A percentile compares a stretch with the other conserved stretches of the same genome.
Evolutionary conservation across 495 filamentous ascomycete genomes (phyloP).

Genomic region (Hyaloscypha bicolor): DNA sequence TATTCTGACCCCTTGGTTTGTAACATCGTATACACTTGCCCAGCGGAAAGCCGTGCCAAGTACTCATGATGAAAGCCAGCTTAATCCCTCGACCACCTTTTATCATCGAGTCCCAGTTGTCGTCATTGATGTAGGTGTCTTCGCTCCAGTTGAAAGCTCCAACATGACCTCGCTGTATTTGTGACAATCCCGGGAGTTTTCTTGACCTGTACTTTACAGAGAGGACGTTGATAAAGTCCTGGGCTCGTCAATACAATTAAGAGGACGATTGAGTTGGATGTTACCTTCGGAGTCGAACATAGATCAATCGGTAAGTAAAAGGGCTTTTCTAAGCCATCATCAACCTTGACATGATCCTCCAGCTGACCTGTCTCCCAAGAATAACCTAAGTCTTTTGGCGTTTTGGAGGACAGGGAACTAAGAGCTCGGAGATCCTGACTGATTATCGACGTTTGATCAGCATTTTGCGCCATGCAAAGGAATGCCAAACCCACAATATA

Average conservation of each 20-base stretch:
- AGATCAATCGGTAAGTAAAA: conserved; percentile 10
- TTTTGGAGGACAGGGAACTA: conserved; percentile 7
- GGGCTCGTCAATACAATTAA: background rate
- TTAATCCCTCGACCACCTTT: conserved; percentile 1
- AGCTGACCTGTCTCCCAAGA: conserved; percentile 12
- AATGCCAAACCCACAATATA: conserved; percentile 2
- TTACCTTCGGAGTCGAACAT: conserved; percentile 9
- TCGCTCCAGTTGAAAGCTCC: background rate
- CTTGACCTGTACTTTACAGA: background rate
- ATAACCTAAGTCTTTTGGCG: conserved; percentile 7
- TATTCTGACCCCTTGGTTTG: background rate
- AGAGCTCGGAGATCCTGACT: conserved; percentile 12
- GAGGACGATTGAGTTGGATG: conserved; percentile 4
- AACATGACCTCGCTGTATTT: background rate
- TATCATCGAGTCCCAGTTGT: background rate
- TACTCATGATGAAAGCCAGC: conserved; percentile 14
- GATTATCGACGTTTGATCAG: conserved; percentile 4
- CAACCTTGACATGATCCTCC: conserved; percentile 7
- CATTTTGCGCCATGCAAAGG: background rate
- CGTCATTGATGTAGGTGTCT: background rate
- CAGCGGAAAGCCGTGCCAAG: conserved; percentile 1
- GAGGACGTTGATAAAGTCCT: background rate
- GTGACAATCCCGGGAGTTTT: background rate
- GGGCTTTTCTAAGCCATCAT: conserved; percentile 13
- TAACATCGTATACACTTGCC: conserved; percentile 14